Percentiles rank a stretch among this genome's conserved stretches.
Evolutionary conservation across 495 filamentous ascomycete genomes (phyloP).

Genomic region (Penicillium antarcticum): DNA sequence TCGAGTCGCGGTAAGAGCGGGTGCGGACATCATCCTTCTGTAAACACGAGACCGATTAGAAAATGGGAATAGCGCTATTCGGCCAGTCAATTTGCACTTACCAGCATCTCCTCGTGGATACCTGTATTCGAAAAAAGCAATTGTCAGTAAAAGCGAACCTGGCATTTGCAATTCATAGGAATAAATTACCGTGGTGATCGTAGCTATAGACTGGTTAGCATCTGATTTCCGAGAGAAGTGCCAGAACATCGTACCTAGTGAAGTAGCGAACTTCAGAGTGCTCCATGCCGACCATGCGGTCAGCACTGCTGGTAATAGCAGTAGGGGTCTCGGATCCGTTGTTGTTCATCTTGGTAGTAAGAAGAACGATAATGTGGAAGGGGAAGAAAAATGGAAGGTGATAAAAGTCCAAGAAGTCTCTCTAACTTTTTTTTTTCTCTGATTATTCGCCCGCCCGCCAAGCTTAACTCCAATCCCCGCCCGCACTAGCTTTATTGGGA

Average conservation of each 20-base stretch:
- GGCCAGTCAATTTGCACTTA: constrained; percentile 46
- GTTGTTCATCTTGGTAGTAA: constrained; percentile 26
- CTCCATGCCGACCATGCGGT: constrained; percentile 60
- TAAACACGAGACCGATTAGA: constrained; percentile 11
- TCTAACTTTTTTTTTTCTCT: constrained; percentile 35
- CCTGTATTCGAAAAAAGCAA: constrained; percentile 50
- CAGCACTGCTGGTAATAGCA: constrained; percentile 42
- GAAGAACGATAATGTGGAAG: constrained; percentile 2
- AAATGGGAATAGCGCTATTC: constrained; percentile 1
- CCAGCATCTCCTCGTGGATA: constrained; percentile 98
- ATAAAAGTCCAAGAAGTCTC: constrained; percentile 19
- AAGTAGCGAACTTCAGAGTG: constrained; percentile 96
- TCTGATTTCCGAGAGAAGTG: constrained; percentile 8
- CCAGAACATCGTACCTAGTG: constrained; percentile 63
- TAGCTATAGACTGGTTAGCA: constrained; percentile 58
- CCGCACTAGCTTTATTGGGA: constrained; percentile 10
- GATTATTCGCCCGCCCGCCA: constrained; percentile 20
- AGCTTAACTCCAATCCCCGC: constrained; percentile 29
- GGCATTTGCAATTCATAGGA: neutral
- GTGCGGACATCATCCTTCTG: constrained; percentile 99
- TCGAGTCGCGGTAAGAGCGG: constrained; percentile 90
- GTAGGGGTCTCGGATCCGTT: constrained; percentile 21
- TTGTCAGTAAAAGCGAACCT: constrained; percentile 11
- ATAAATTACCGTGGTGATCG: constrained; percentile 81
- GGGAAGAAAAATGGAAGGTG: constrained; percentile 7